These are phyloP conservation scores for Parietaria judaica DNA, from an alignment of 306 rosid genomes.

Conservation along the genomic window DNA sequence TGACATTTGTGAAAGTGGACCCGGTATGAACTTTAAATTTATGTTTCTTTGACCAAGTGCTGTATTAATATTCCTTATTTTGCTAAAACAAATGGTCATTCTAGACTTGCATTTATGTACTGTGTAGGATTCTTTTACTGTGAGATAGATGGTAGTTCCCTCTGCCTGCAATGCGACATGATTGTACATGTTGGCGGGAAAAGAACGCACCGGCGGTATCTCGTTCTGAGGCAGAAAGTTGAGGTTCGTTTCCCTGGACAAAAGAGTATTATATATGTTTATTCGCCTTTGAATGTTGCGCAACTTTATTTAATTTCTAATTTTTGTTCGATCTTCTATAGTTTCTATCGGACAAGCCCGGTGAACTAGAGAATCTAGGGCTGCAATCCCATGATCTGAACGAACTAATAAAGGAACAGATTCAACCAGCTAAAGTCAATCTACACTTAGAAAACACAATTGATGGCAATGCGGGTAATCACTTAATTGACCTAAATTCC, in stretches of 20 bases:
- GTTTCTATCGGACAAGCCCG: constrained; percentile 46
- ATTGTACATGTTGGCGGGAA: constrained; percentile 69
- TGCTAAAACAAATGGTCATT: background rate
- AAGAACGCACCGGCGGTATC: constrained; percentile 57
- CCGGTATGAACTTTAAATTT: constrained; percentile 32
- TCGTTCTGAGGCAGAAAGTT: constrained; percentile 56
- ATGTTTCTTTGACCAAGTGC: background rate
- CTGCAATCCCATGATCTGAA: constrained; percentile 26
- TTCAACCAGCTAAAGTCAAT: constrained; percentile 18
- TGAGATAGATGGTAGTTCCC: constrained; percentile 67
- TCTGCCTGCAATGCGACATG: constrained; percentile 76
- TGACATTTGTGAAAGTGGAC: constrained; percentile 70
- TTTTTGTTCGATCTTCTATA: constrained; percentile 19
- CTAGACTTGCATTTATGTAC: constrained; percentile 17
- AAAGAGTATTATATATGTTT: background rate
- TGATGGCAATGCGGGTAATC: constrained; percentile 28
- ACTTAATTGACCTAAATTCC: constrained; percentile 39
- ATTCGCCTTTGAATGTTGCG: background rate
- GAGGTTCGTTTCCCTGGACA: constrained; percentile 36
- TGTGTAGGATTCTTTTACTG: constrained; percentile 71
- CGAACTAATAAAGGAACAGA: constrained; percentile 25
- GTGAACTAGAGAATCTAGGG: constrained; percentile 29
- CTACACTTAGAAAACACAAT: constrained; percentile 27
- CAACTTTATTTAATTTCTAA: constrained; percentile 2
- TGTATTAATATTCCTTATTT: too few species aligned